Evolutionary conservation across 441 rosid species (phyloP).

Genomic region (Lepidium campestre): DNA sequence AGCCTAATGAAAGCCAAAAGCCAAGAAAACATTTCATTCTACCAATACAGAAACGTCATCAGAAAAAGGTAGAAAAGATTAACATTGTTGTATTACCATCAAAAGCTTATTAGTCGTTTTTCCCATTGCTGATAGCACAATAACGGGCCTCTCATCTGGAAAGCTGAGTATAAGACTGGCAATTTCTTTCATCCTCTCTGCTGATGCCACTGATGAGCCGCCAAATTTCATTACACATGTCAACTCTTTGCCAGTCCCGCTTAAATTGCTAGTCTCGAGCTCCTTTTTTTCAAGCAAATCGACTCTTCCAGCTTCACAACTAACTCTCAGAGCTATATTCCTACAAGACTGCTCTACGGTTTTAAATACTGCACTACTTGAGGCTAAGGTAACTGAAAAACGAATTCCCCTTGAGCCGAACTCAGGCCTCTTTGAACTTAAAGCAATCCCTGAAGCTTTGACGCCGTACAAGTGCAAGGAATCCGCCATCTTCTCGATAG

Average conservation of each 20-base stretch:
- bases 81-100: constrained; percentile 32
- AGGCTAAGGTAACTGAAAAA: constrained; percentile 23
- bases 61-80: neutral
- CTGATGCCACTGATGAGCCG: constrained; percentile 79
- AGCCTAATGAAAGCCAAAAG: constrained; percentile 41
- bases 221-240: constrained; percentile 88
- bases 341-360: constrained; percentile 29
- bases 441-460: constrained; percentile 30
- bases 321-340: constrained; percentile 37
- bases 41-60: neutral
- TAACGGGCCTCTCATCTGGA: constrained; percentile 67
- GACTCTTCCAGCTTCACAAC: constrained; percentile 40
- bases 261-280: constrained; percentile 9
- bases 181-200: constrained; percentile 74
- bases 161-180: constrained; percentile 75
- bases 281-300: constrained; percentile 48
- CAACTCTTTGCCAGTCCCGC: constrained; percentile 42
- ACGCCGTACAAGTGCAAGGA: constrained; percentile 44
- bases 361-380: constrained; percentile 19
- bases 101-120: constrained; percentile 85
- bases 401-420: constrained; percentile 25
- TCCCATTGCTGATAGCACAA: constrained; percentile 95
- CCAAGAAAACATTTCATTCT: neutral
- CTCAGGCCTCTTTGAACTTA: constrained; percentile 21
- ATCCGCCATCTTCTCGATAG: constrained; percentile 29